Conservation (phyloP, 805 yeast species). For the Diddensiella transvaalensis region DNA sequence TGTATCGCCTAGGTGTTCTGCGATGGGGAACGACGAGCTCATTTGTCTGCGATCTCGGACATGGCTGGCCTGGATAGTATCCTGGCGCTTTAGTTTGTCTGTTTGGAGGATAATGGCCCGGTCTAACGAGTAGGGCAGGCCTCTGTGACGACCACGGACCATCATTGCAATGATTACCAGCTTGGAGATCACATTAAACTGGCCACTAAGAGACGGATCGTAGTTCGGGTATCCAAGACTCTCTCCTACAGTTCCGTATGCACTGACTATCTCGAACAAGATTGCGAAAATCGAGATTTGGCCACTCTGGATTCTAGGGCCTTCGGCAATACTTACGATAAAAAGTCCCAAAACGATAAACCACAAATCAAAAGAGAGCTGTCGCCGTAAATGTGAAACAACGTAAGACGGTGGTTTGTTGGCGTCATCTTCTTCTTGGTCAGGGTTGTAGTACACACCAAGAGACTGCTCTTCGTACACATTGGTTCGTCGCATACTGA, state of each 20-base stretch:
- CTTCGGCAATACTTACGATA: conserved; percentile 83
- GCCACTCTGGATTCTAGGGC: conserved; percentile 49
- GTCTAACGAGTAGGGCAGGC: conserved; percentile 88
- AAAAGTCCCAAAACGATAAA: conserved; percentile 82
- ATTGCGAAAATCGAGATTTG: conserved; percentile 66
- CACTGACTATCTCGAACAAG: conserved; percentile 86
- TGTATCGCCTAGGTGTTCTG: conserved; percentile 4
- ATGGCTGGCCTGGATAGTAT: conserved; percentile 19
- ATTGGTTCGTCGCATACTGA: conserved; percentile 92
- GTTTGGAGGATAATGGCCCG: conserved; percentile 88
- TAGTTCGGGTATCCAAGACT: conserved; percentile 76
- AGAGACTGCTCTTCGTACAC: conserved; percentile 96
- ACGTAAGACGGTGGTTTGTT: conserved; percentile 59
- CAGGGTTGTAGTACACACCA: conserved; percentile 63
- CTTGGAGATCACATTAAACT: conserved; percentile 71
- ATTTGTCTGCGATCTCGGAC: conserved; percentile 13
- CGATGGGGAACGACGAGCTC: conserved; percentile 18
- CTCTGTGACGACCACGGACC: conserved; percentile 95
- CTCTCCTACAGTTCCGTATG: conserved; percentile 95
- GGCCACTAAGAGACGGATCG: conserved; percentile 66
- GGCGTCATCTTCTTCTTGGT: conserved; percentile 31
- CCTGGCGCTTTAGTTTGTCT: conserved; percentile 39
- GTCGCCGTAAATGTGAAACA: conserved; percentile 85
- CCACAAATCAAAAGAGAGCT: conserved; percentile 93
- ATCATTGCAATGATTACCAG: conserved; percentile 83